These are phyloP conservation scores for Xylaria sp. DNA, from an alignment of 2,329 filamentous ascomycete species.

Conservation along the genomic window DNA sequence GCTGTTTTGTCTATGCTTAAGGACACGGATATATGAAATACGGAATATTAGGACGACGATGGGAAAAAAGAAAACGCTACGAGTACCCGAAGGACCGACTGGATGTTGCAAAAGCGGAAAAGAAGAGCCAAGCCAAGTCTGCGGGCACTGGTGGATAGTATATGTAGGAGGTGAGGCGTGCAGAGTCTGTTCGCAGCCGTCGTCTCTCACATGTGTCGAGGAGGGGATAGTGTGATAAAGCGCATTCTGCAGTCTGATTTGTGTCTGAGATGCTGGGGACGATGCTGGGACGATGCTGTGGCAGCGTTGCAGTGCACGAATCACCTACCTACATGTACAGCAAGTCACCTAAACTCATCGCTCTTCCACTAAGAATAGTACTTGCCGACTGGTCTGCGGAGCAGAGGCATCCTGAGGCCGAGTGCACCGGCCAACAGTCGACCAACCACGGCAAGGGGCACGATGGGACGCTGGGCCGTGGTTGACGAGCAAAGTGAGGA, in stretches of 20 bases:
- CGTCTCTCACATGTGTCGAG: constrained; percentile 31
- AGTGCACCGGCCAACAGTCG: constrained; percentile 30
- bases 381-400: constrained; percentile 28
- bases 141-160: constrained; percentile 40
- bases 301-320: constrained; percentile 31
- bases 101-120: constrained; percentile 43
- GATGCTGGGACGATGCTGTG: constrained; percentile 35
- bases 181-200: constrained; percentile 26
- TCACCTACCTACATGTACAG: constrained; percentile 35
- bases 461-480: constrained; percentile 33
- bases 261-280: constrained; percentile 36
- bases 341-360: constrained; percentile 29
- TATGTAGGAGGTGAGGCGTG: constrained; percentile 36
- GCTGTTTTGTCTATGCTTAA: constrained; percentile 38
- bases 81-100: constrained; percentile 35
- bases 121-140: constrained; percentile 34
- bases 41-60: constrained; percentile 28
- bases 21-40: constrained; percentile 39
- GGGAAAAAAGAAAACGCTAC: constrained; percentile 39
- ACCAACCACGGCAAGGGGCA: constrained; percentile 36
- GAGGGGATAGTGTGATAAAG: constrained; percentile 40
- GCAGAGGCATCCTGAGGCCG: constrained; percentile 24
- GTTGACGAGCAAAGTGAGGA: constrained; percentile 40
- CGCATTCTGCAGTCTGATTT: constrained; percentile 41
- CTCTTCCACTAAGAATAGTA: constrained; percentile 42